These are phyloP conservation scores for Austropuccinia psidii DNA, from an alignment of 1,284 basidiomycete genomes.

Conservation along the genomic window DNA sequence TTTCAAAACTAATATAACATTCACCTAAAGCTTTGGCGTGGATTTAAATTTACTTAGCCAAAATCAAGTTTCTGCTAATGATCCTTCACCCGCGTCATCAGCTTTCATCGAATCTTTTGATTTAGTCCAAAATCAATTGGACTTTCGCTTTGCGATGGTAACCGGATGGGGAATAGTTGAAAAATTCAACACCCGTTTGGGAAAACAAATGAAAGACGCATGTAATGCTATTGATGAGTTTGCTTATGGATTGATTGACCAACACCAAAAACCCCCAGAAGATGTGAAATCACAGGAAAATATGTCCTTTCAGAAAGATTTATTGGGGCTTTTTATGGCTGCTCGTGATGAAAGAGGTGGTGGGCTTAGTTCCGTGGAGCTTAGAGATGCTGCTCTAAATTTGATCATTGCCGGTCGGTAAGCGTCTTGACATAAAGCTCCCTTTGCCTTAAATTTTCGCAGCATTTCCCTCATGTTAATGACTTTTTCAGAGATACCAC, in stretches of 20 bases:
- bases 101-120: conserved; percentile 9
- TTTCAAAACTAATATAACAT: background rate
- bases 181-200: background rate
- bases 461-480: no score
- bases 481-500: conserved; percentile 37
- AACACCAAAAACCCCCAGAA: no score
- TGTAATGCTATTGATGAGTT: background rate
- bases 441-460: no score
- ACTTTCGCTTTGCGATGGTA: background rate
- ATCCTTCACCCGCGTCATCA: background rate
- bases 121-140: background rate
- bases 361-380: background rate
- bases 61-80: background rate
- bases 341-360: background rate
- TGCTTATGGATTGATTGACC: background rate
- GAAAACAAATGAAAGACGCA: background rate
- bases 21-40: background rate
- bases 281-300: no score
- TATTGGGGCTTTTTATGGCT: background rate
- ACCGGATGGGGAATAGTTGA: background rate
- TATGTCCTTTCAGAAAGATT: background rate
- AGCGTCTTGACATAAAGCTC: no score
- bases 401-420: conserved; percentile 14
- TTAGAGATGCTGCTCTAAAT: conserved; percentile 3
- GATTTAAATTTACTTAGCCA: background rate